phyloP scores from a whole-genome alignment of 192 early-diverging fungal genomes.

The Linnemannia exigua region DNA sequence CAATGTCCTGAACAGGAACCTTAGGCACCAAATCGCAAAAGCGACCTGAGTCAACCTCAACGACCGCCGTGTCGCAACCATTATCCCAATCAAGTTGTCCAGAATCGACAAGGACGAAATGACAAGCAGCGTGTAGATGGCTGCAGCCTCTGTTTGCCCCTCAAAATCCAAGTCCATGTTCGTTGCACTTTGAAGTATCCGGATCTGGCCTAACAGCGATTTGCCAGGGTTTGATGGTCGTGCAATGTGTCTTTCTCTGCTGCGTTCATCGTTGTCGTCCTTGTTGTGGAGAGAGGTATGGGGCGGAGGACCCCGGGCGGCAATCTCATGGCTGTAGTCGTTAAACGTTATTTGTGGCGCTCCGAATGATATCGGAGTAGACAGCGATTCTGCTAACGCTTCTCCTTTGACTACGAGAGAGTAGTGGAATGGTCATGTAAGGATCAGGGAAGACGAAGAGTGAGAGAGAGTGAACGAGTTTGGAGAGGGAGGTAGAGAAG shows the following conservation, averaged over 20 bases:
- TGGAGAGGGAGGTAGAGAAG: too few relatives aligned
- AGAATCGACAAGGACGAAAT: constrained; percentile 39
- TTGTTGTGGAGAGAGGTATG: neutral
- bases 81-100: constrained; percentile 42
- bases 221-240: neutral
- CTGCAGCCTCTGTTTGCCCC: constrained; percentile 27
- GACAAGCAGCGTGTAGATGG: constrained; percentile 31
- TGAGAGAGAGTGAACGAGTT: neutral
- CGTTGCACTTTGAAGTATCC: neutral
- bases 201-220: constrained; percentile 15
- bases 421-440: neutral
- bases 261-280: neutral
- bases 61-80: constrained; percentile 44
- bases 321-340: neutral
- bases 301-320: neutral
- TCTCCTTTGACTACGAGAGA: neutral
- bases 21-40: constrained; percentile 47
- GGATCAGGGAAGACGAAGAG: neutral
- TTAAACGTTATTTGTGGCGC: neutral
- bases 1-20: constrained; percentile 37
- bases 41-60: constrained; percentile 37
- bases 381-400: neutral
- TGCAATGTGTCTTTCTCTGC: neutral
- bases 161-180: constrained; percentile 18
- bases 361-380: neutral